A percentile compares a stretch with the other conserved stretches of the same genome.
Conservation (phyloP, 2,329 filamentous ascomycete species). For the Drechslera avenae region DNA sequence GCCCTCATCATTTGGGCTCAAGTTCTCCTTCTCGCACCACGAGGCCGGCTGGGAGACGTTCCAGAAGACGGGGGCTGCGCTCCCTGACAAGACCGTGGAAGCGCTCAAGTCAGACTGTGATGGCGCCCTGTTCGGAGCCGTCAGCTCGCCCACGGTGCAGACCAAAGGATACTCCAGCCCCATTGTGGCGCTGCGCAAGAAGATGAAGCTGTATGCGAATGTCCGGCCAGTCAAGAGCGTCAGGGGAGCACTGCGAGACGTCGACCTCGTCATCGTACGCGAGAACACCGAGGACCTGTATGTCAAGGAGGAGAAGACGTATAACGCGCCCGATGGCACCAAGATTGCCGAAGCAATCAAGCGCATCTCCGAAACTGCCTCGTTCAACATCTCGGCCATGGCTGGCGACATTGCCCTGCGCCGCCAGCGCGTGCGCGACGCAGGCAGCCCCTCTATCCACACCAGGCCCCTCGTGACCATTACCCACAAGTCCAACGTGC, state of each 20-base stretch:
- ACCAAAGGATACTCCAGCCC: constrained; percentile 96
- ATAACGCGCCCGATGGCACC: constrained; percentile 70
- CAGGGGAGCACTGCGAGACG: constrained; percentile 65
- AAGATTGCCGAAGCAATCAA: constrained; percentile 98
- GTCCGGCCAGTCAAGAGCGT: constrained; percentile 93
- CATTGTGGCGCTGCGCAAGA: constrained; percentile 95
- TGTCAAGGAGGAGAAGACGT: constrained; percentile 94
- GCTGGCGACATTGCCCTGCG: constrained; percentile 92
- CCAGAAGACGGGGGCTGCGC: constrained; percentile 82
- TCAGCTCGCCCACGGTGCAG: constrained; percentile 84
- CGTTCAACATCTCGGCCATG: constrained; percentile 85
- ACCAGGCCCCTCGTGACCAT: constrained; percentile 81
- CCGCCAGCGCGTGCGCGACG: constrained; percentile 77
- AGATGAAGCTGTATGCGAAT: constrained; percentile 94
- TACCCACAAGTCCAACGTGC: constrained; percentile 97
- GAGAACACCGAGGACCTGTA: constrained; percentile 99
- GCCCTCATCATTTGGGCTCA: constrained; percentile 84
- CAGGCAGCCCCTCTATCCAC: constrained; percentile 65
- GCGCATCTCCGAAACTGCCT: constrained; percentile 87
- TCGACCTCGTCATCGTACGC: constrained; percentile 97
- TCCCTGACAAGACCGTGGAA: constrained; percentile 90
- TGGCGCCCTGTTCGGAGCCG: constrained; percentile 93
- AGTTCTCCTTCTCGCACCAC: constrained; percentile 93
- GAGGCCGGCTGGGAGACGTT: constrained; percentile 94
- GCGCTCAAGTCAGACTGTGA: constrained; percentile 90